Evolutionary conservation across 176 grass and related monocot genomes (phyloP).

Genomic region (Ampelocalamus luodianensis): DNA sequence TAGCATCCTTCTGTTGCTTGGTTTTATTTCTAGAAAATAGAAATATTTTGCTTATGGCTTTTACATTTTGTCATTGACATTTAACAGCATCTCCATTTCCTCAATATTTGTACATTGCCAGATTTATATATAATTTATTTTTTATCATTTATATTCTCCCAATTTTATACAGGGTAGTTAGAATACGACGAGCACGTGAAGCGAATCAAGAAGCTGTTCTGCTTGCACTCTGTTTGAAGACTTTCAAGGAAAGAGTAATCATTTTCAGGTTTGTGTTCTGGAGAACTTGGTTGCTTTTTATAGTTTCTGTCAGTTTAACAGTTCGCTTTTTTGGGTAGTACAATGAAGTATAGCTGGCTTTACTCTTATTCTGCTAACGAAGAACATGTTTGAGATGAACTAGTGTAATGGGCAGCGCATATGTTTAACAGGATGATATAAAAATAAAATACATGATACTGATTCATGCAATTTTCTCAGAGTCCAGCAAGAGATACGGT

Average conservation of each 20-base stretch:
- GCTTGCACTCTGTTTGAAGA: conserved; percentile 92
- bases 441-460: background rate
- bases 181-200: conserved; percentile 81
- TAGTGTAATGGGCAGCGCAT: background rate
- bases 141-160: conserved; percentile 29
- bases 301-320: background rate
- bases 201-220: conserved; percentile 95
- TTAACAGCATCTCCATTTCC: background rate
- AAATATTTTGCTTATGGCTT: background rate
- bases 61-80: background rate
- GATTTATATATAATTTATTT: conserved; percentile 15
- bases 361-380: conserved; percentile 7
- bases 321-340: background rate
- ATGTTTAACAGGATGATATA: conserved; percentile 9
- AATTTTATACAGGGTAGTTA: conserved; percentile 70
- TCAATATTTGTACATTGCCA: conserved; percentile 7
- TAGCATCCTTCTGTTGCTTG: conserved; percentile 13
- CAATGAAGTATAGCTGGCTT: background rate
- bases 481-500: conserved; percentile 11
- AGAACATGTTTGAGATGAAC: background rate
- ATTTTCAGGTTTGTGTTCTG: conserved; percentile 81
- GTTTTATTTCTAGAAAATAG: background rate
- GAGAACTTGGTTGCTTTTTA: conserved; percentile 11
- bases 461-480: background rate
- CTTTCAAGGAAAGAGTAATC: conserved; percentile 88